Evolutionary conservation across 768 basidiomycete genomes (phyloP), one percentile per base, ranked within the genome.

Genomic region (Bullera alba): DNA sequence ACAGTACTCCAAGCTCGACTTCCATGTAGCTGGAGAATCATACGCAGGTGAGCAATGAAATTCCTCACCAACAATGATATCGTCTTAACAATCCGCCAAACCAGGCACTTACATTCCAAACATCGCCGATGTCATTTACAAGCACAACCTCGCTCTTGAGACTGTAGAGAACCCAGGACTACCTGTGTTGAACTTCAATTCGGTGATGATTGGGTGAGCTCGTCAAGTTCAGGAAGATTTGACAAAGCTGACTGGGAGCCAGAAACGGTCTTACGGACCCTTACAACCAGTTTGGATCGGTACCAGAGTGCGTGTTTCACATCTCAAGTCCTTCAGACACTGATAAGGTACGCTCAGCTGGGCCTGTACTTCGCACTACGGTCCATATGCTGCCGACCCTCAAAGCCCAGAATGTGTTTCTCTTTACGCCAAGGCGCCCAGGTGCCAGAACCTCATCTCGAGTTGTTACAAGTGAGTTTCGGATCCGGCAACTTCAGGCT

Each of bases 201-300:
- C 85, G 0, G 73, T 97, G 42, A 78, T 96, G 56, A 80, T 96
- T 45, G 93, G 84, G 3, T 95, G 91, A 66, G 92, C 16, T 19
- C 22, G 17, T 38, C 19, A 21, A 45, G 42, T 29, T 42, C 34
- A 0, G 1, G 26, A 41, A 43, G 41, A 27, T 29, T 48, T 0
- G 1, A 8, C 32, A 29, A 30, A 23, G 27, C 47, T 44, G 17
- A 51, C 36, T 17, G 23, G n/a, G 4, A 21, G 12, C 1, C 28
- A 59, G 42, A 10, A 59, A 70, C 52, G 68, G 65, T 8, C 75
- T 86, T 43, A 90, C 88, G 0, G 84, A 92, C 60, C 86, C 87
- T 6, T 82, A 80, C 63, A 74, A 81, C 35, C 93, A 97, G 66
- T 83, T 87, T 75, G 83, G 79, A 3, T 78, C 81, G 29, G 75